Conservation (phyloP, 352 stramenopile genomes). For the Globisporangium cystogenes region DNA sequence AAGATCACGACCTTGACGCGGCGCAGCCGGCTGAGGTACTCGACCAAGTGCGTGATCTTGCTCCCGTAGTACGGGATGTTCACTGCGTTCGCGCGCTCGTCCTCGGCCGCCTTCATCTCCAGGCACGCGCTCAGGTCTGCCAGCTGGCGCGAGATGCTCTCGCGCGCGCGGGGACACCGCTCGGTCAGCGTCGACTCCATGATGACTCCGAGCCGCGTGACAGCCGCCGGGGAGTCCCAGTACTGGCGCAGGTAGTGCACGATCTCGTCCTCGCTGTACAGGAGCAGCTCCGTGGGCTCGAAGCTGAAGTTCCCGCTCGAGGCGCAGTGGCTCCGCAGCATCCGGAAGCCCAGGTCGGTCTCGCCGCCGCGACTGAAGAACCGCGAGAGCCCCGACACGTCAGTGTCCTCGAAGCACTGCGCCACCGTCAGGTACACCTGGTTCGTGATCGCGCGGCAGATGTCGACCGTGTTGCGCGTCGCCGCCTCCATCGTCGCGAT, state of each 20-base stretch:
- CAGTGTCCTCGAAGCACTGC: slow-evolving; percentile 54
- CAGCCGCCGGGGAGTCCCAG: slow-evolving; percentile 27
- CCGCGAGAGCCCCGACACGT: slow-evolving; percentile 23
- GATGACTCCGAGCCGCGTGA: slow-evolving; percentile 34
- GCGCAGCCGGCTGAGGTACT: slow-evolving; percentile 46
- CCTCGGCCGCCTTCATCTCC: slow-evolving; percentile 23
- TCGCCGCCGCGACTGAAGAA: slow-evolving; percentile 50
- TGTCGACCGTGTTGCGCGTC: slow-evolving; percentile 58
- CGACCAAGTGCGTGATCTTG: slow-evolving; percentile 71
- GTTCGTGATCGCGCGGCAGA: slow-evolving; percentile 36
- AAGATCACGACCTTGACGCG: slow-evolving; percentile 77
- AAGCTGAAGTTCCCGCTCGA: slow-evolving; percentile 25
- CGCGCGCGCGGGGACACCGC: slow-evolving; percentile 40
- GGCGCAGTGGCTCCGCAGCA: slow-evolving; percentile 55
- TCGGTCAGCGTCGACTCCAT: slow-evolving; percentile 64
- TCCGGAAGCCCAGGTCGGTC: slow-evolving; percentile 53
- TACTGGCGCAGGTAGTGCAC: slow-evolving; percentile 66
- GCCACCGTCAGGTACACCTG: slow-evolving; percentile 39
- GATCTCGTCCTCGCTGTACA: slow-evolving; percentile 58
- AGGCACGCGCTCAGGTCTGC: slow-evolving; percentile 46
- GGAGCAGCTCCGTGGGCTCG: slow-evolving; percentile 54
- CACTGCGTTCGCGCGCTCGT: slow-evolving; percentile 11
- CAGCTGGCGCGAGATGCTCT: slow-evolving; percentile 45
- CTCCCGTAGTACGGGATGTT: slow-evolving; percentile 46
- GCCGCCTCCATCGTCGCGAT: slow-evolving; percentile 48